Base-by-base conservation (phyloP, 805 yeast species). In the Saturnispora sekii region DNA sequence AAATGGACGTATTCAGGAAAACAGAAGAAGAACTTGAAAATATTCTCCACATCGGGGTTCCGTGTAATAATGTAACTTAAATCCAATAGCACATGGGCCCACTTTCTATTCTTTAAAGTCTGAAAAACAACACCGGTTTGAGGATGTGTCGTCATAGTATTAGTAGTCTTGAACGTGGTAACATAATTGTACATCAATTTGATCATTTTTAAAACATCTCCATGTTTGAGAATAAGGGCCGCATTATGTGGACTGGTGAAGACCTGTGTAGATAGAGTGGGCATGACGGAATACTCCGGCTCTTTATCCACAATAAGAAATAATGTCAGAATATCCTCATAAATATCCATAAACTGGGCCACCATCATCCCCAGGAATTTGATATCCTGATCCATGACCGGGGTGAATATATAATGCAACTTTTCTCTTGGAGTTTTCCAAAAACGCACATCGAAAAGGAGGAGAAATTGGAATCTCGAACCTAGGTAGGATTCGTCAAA, bases 181-280 rank as follows among this genome's bases (percentile, higher is more conserved):
- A 85, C 65, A 53, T 76, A 79, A 2, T 79, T 79, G 54, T 75
- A 79, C 2, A 84, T 69, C 8, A 81, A 65, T 5, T 84, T 79
- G 45, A 83, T 61, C 46, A 84, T 73, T 40, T 78, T 69, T 2
- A 79, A 68, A 16, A 82, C 63, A 49, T 81, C 85, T 8, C 86
- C 86, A 53, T 79, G 83, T 29, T 67, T 61, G 6, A 79, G 70
- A 21, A 84, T 74, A 26, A 76, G 65, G 1, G 75, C 73, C 0
- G 95, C 80, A 51, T 83, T 81, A 0, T 88, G 75, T 0, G 97
- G 96, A 44, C 95, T 82, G 0, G 97, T 89, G 61, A 88, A 88
- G 17, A 93, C 65, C 62, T 93, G 98, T 0, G 90, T 79, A 0
- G 94, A 79, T 16, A 90, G 64, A 33, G 81, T 76, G 33, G 80